Conservation (phyloP, 2,329 filamentous ascomycete species). For the Biscogniauxia sp. region DNA sequence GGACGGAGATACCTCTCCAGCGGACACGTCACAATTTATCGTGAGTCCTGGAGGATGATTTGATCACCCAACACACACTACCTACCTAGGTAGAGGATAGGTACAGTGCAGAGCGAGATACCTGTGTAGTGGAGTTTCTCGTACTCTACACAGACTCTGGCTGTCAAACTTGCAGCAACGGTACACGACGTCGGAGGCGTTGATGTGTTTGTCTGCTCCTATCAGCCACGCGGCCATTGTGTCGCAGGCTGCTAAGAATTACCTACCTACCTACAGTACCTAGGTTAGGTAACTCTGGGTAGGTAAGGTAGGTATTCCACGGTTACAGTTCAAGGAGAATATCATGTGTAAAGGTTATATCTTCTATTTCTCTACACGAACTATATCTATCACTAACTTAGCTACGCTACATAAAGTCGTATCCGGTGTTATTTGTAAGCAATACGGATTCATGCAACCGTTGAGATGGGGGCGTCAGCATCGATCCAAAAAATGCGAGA, state of each 20-base stretch:
- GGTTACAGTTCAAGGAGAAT: too few species aligned
- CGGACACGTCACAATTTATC: background rate
- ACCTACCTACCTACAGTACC: too few species aligned
- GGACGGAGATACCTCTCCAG: background rate
- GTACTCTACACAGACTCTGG: conserved; percentile 2
- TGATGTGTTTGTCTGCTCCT: conserved; percentile 22
- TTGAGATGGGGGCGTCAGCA: conserved; percentile 25
- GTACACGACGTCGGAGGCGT: conserved; percentile 25
- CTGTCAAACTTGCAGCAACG: conserved; percentile 32
- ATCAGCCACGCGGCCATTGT: conserved; percentile 16
- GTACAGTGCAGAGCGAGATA: background rate
- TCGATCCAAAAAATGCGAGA: conserved; percentile 30
- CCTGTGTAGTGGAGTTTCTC: background rate
- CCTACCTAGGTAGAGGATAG: background rate
- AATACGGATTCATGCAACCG: background rate
- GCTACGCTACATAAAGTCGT: background rate
- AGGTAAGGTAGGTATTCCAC: too few species aligned
- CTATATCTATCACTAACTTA: background rate
- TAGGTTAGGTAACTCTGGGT: too few species aligned
- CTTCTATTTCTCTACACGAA: too few species aligned
- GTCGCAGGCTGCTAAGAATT: background rate
- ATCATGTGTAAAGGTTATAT: too few species aligned
- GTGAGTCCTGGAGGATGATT: background rate
- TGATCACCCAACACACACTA: background rate
- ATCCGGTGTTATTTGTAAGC: conserved; percentile 1